These are phyloP conservation scores for Magnaporthiopsis rhizophila DNA, from an alignment of 2,329 filamentous ascomycete species.

Conservation along the genomic window DNA sequence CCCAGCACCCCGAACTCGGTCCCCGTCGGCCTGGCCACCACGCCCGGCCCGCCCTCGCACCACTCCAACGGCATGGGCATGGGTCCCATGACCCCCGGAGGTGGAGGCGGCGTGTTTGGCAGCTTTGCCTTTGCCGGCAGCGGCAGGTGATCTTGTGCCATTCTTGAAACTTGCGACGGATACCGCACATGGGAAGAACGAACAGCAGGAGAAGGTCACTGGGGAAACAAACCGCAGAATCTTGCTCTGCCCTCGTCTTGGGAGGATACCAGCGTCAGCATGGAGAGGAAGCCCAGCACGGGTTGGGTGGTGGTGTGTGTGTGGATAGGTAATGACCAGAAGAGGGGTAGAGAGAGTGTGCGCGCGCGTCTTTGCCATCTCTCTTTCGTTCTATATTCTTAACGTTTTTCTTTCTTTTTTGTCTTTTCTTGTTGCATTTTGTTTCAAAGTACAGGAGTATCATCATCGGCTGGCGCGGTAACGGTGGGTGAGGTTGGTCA, in stretches of 20 bases:
- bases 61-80: conserved; percentile 52
- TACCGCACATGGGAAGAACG: neutral
- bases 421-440: neutral
- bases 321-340: neutral
- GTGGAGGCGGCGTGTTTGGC: conserved; percentile 67
- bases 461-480: neutral
- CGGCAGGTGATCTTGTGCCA: neutral
- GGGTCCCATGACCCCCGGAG: conserved; percentile 71
- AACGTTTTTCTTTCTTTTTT: neutral
- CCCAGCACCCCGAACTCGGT: conserved; percentile 59
- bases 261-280: neutral
- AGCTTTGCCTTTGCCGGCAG: conserved; percentile 49
- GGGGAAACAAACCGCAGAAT: neutral
- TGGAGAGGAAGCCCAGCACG: neutral
- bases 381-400: neutral
- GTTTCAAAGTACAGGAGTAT: neutral
- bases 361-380: neutral
- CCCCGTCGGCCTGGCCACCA: conserved; percentile 40
- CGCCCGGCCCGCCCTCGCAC: conserved; percentile 59
- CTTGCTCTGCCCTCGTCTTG: neutral
- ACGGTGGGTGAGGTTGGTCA: neutral
- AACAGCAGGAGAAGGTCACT: neutral
- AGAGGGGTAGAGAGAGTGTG: neutral
- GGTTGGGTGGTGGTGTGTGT: neutral
- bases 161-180: neutral